Base-by-base conservation (phyloP, 768 basidiomycete species). In the Rickenella mellea region DNA sequence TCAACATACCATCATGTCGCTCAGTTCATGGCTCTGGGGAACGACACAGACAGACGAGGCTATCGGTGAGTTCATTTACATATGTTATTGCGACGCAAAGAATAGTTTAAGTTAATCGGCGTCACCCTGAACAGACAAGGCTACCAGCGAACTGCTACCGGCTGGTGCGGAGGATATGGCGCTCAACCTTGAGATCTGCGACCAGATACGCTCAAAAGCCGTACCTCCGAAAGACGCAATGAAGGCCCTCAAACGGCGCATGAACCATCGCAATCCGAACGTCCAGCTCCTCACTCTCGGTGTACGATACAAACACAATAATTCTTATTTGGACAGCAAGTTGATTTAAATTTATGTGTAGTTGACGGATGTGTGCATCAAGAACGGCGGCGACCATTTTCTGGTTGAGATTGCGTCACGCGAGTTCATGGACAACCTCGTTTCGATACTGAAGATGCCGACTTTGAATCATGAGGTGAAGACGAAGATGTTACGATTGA, bases 341-440 rank as follows among this genome's bases (percentile, higher is more conserved):
- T 33, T 39, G 24, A 37, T 28, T 43, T 22, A 44, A 43, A 27
- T 31, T 39, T 27, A 6, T 22, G 17, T 27, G 14, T 44, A 94
- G 86, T 69, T 97, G 38, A 80, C 86, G 36, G 96, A 98, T 61
- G 71, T 81, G 7, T 92, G 89, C 54, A 74, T 98, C 59, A 99
- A 99, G 80, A 99, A 99, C 54, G 91, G 90, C 8, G 96, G 96
- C 0, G 91, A 97, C 50, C 77, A 80, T 32, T 98, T 99, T 55
- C 65, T 98, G 39, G 60, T 61, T 2, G 91, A 96, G 57, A 62
- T 94, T 35, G 79, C 85, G 5, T 89, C 88, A 5, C 73, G 89
- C 42, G 92, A 97, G 56, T 94, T 93, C 57, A 81, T 94, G 62
- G 92, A 94, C 60, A 93, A 93, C 55, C 72, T 94, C 40, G 83